phyloP scores from a whole-genome alignment of 2,329 filamentous ascomycete genomes.

The Herpomyces periplanetae region DNA sequence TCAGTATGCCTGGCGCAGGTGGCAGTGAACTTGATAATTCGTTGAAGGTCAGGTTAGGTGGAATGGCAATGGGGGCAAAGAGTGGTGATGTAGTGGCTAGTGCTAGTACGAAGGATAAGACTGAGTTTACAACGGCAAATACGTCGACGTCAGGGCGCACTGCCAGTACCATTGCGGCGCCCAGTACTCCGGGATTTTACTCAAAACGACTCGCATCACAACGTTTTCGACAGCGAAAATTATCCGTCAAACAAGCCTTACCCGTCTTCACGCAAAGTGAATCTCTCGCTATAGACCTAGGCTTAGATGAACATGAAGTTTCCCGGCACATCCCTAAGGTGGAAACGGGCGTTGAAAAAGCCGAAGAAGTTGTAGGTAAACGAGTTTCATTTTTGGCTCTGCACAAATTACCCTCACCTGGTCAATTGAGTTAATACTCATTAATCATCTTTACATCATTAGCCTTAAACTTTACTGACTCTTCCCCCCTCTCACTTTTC shows the following conservation, averaged over 20 bases:
- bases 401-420: conserved; percentile 6
- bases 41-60: too few relatives aligned
- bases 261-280: conserved; percentile 61
- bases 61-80: too few relatives aligned
- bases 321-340: conserved; percentile 46
- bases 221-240: conserved; percentile 55
- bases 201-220: too few relatives aligned
- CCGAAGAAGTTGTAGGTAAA: conserved; percentile 66
- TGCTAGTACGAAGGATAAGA: too few relatives aligned
- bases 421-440: conserved; percentile 7
- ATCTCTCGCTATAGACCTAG: conserved; percentile 5
- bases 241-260: conserved; percentile 59
- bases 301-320: conserved; percentile 42
- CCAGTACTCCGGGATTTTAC: too few relatives aligned
- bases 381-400: conserved; percentile 6
- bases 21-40: too few relatives aligned
- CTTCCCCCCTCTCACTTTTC: conserved; percentile 2
- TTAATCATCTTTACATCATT: conserved; percentile 5
- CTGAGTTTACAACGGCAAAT: too few relatives aligned
- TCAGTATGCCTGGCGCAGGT: too few relatives aligned
- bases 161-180: too few relatives aligned
- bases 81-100: too few relatives aligned
- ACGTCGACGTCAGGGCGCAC: too few relatives aligned
- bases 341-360: conserved; percentile 82
- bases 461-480: conserved; percentile 2